Evolutionary conservation across 805 yeast species (phyloP), one percentile per base, ranked within the genome.

Genomic region (Torulaspora maleeae): DNA sequence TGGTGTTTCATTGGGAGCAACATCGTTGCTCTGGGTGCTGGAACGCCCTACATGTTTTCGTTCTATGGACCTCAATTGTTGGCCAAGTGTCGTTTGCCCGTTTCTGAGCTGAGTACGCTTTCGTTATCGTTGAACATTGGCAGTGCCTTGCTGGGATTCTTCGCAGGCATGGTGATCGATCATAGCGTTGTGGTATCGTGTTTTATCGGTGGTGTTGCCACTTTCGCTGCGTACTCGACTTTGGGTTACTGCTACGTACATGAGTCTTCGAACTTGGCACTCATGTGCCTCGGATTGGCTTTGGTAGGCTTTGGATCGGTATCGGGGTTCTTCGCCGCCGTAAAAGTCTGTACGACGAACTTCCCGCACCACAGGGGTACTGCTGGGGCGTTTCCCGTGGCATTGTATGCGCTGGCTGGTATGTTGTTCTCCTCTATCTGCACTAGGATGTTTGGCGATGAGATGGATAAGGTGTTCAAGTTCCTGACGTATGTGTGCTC

Each of bases 21-120:
- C 36, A 56, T 82, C 13, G 80, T 80, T 7, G 75, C 86, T 0
- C 55, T 83, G 38, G 88, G 83, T 0, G 75, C 87, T 3, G 91
- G 93, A 2, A 83, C 89, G 2, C 85, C 87, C 0, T 85, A 85
- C 55, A 67, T 83, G 11, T 85, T 79, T 59, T 86, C 90, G 0
- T 77, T 79, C n/a, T 85, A 79, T 58, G 80, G 88, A 1, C 90
- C 91, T 1, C 89, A 84, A 58, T 66, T 85, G 50, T 73, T 82
- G 22, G 66, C 70, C 20, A 67, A 73, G 52, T 77, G 83, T 19
- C 74, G 78, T 0, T 69, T 84, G 22, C 74, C 82, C 0, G 75
- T 83, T 0, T 68, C 78, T 0, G 78, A 78, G 50, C 77, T 88
- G 6, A 85, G 89, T 2, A 73, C 77, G 11, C 69, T 85, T 4